Evolutionary conservation across 257 asterid genomes (phyloP), one percentile per base, ranked within the genome.

Genomic region (Nyctanthes arbortristis): DNA sequence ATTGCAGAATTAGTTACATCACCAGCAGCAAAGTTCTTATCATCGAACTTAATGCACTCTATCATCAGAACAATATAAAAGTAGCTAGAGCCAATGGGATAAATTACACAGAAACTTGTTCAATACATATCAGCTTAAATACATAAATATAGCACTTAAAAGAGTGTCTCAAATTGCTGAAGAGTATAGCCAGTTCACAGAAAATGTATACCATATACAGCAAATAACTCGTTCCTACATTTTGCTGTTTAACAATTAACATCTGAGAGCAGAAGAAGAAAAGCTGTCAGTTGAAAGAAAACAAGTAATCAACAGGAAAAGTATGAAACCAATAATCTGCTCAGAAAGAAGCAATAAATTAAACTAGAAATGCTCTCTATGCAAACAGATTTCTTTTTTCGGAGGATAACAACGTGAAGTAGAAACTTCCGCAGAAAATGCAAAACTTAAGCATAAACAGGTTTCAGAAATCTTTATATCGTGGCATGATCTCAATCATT

Each of bases 11-110:
- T 20, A 35, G 32, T 69, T 59, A 63, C 45, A 62, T 13, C 43
- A 36, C 73, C 12, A 66, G 31, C 33, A 70, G 25, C 59, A 57
- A 7, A 66, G 56, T 22, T 63, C 43, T 70, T 70, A 36, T 61
- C 57, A 40, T 43, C 28, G 29, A 29, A 55, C 62, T 74, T 58
- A n/a, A 59, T 29, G 34, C 11, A n/a, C n/a, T n/a, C n/a, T n/a
- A n/a, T n/a, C 25, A n/a, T 16, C n/a, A 45, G 18, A 45, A 16
- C 4, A n/a, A 16, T 5, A 5, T 6, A 45, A 16, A 45, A 5
- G 55, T 45, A 45, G 55, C 9, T n/a, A 45, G 25, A 24, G 52
- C 52, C 22, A 14, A 40, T 6, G 16, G 52, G 52, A 40, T 12
- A 12, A 40, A 40, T 5, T 7, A n/a, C n/a, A 24, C 22, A 45